Percentiles rank a stretch among this genome's conserved stretches.
phyloP scores from a whole-genome alignment of 2,329 filamentous ascomycete genomes.

The Anthostomella pinea region DNA sequence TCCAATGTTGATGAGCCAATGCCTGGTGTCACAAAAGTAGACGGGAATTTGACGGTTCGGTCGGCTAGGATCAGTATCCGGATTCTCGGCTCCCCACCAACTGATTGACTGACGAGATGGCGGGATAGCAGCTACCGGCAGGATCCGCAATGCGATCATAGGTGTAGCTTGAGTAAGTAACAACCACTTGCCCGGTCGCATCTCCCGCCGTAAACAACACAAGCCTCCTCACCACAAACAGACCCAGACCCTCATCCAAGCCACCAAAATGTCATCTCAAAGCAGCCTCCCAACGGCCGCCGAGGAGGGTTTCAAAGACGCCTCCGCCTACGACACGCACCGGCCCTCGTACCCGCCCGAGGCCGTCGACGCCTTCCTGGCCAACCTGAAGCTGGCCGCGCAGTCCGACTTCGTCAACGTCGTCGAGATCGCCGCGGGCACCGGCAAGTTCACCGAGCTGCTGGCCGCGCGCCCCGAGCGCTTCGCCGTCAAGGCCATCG shows the following conservation, averaged over 20 bases:
- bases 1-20: background rate
- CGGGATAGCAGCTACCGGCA: no score
- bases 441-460: conserved; percentile 67
- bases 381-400: conserved; percentile 49
- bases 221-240: no score
- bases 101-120: background rate
- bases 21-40: background rate
- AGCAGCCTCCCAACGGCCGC: conserved; percentile 23
- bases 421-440: conserved; percentile 65
- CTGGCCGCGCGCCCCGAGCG: conserved; percentile 57
- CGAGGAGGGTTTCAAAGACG: conserved; percentile 67
- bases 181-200: no score
- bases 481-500: conserved; percentile 59
- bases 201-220: no score
- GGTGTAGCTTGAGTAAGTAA: background rate
- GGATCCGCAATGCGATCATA: no score
- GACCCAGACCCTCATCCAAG: background rate
- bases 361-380: conserved; percentile 57
- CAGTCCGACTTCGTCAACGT: conserved; percentile 46
- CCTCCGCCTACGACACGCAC: conserved; percentile 62
- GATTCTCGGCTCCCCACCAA: background rate
- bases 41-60: no score
- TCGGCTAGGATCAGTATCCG: background rate
- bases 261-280: conserved; percentile 17
- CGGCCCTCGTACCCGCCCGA: conserved; percentile 63